These are phyloP conservation scores for Sarocladium brachiariae DNA, from an alignment of 2,329 filamentous ascomycete genomes.

Conservation along the genomic window DNA sequence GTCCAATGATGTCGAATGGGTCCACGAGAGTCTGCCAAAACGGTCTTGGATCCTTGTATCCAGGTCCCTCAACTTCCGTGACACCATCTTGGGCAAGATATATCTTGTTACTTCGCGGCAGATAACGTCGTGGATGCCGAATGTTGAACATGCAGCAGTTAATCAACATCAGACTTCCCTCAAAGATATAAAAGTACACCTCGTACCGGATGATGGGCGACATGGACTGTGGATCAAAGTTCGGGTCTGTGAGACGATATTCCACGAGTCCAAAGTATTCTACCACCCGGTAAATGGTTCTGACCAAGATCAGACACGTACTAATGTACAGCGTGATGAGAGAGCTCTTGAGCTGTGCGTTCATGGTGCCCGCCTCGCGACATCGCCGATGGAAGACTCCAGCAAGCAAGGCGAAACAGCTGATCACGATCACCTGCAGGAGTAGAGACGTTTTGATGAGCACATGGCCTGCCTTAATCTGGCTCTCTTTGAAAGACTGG, in stretches of 20 bases:
- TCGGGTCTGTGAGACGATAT: constrained; percentile 28
- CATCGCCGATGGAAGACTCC: constrained; percentile 41
- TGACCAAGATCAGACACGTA: constrained; percentile 39
- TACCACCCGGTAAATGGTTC: constrained; percentile 52
- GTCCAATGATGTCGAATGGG: constrained; percentile 31
- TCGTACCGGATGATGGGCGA: constrained; percentile 47
- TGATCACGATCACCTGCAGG: constrained; percentile 48
- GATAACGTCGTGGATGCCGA: constrained; percentile 41
- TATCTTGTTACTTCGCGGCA: constrained; percentile 41
- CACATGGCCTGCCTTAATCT: constrained; percentile 34
- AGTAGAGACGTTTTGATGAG: constrained; percentile 45
- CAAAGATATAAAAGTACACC: constrained; percentile 54
- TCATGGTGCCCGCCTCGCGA: constrained; percentile 25
- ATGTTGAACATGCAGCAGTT: constrained; percentile 45
- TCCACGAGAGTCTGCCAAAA: constrained; percentile 35
- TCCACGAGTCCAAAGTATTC: constrained; percentile 50
- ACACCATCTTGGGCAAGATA: constrained; percentile 44
- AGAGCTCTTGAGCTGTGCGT: constrained; percentile 24
- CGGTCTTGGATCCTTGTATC: constrained; percentile 40
- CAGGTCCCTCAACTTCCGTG: constrained; percentile 41
- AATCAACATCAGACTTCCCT: constrained; percentile 43
- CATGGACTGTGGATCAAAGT: constrained; percentile 28
- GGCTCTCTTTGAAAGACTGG: constrained; percentile 27
- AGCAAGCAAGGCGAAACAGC: constrained; percentile 41
- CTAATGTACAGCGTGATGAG: constrained; percentile 46